Base-by-base conservation (phyloP, 148 eudicot genomes). In the Oxyria digyna region DNA sequence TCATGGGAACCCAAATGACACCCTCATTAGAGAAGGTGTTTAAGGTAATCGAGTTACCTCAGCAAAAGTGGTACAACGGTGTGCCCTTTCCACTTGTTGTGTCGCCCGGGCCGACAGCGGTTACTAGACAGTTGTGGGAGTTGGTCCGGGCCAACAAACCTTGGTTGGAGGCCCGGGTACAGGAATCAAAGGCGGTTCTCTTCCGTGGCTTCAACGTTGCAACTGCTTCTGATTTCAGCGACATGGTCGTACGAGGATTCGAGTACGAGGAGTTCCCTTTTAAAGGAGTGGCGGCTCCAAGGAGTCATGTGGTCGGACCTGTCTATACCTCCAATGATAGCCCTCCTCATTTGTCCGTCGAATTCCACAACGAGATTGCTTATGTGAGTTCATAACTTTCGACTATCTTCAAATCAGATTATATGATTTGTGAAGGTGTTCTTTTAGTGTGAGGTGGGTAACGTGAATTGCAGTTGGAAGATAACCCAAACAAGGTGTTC, bases 351-450 rank as follows among this genome's bases (percentile, higher is more conserved):
- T 21, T 14, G 9, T 6, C 18, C 0, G 10, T 63, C 0, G 13
- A 63, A 6, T 63, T 63, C 23, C 67, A 63, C 67, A 31, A 63
- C 42, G 67, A 63, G 42, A 31, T 63, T 32, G 67, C 67, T 31
- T 35, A 63, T 31, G 67, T 63, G 20, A 15, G 40, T n/a, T n/a
- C n/a, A n/a, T n/a, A n/a, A n/a, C n/a, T n/a, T n/a, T n/a, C n/a
- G n/a, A n/a, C n/a, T n/a, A n/a, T n/a, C n/a, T n/a, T n/a, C n/a
- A n/a, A n/a, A n/a, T n/a, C n/a, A n/a, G n/a, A n/a, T n/a, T n/a
- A n/a, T n/a, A n/a, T n/a, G n/a, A n/a, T n/a, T n/a, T n/a, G 3
- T n/a, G n/a, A n/a, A n/a, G n/a, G n/a, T n/a, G n/a, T n/a, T n/a
- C n/a, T n/a, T n/a, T n/a, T n/a, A n/a, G n/a, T n/a, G n/a, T n/a